Conservation (phyloP, 2,329 filamentous ascomycete species). For the Aspergillus sp. region DNA sequence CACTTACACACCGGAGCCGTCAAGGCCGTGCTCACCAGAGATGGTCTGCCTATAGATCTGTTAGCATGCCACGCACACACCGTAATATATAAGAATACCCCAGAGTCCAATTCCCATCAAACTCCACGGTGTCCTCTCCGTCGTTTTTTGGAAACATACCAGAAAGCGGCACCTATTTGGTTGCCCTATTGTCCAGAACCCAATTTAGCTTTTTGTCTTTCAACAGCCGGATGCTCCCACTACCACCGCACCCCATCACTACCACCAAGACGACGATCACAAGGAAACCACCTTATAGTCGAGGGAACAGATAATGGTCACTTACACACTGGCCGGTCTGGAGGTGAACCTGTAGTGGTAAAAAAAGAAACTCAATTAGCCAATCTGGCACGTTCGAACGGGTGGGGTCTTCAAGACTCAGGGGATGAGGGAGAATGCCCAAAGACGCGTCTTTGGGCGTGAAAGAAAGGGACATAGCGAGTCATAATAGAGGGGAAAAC, state of each 20-base stretch:
- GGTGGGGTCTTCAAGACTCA: conserved; percentile 29
- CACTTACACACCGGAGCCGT: conserved; percentile 89
- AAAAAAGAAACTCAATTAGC: conserved; percentile 35
- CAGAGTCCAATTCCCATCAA: not conserved
- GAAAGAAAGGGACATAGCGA: conserved; percentile 1
- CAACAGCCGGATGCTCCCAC: conserved; percentile 5
- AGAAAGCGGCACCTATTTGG: conserved; percentile 99
- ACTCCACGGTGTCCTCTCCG: not conserved
- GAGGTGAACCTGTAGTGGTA: conserved; percentile 76
- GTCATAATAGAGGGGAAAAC: conserved; percentile 27
- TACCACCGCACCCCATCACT: not conserved
- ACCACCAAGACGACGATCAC: not conserved
- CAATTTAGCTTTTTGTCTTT: conserved; percentile 16
- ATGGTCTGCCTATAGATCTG: conserved; percentile 59
- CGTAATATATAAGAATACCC: too few relatives aligned
- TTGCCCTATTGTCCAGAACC: conserved; percentile 63
- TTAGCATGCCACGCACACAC: conserved; percentile 28
- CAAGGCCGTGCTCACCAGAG: conserved; percentile 89
- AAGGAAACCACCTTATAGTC: not conserved
- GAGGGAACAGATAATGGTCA: conserved; percentile 18
- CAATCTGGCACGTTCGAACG: conserved; percentile 16
- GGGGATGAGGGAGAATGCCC: conserved; percentile 8
- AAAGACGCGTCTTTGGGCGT: conserved; percentile 28
- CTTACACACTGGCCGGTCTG: conserved; percentile 99
- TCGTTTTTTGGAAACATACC: conserved; percentile 47